These are phyloP conservation scores for Carpinus fangiana DNA, from an alignment of 306 rosid species.

Conservation along the genomic window DNA sequence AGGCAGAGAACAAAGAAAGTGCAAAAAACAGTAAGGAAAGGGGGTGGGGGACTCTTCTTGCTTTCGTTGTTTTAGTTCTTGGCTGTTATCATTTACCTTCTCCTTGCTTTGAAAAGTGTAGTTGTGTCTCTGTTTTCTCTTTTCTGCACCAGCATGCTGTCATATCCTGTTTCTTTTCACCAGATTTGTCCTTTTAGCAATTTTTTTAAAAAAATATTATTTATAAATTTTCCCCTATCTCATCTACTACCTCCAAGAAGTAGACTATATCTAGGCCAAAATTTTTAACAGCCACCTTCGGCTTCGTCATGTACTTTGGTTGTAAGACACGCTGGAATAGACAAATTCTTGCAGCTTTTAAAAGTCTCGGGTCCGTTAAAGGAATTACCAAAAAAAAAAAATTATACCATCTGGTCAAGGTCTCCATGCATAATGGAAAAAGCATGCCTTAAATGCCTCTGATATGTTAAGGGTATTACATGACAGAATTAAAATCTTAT, in stretches of 20 bases:
- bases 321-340: neutral
- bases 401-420: neutral
- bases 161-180: constrained; percentile 3
- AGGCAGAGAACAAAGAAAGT: neutral
- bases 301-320: neutral
- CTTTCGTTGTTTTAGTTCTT: neutral
- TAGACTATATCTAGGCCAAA: neutral
- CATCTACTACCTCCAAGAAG: neutral
- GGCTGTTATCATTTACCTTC: neutral
- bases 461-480: neutral
- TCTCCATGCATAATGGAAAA: neutral
- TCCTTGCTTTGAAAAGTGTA: neutral
- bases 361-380: neutral
- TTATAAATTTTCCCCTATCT: neutral
- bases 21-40: neutral
- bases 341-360: constrained; percentile 1
- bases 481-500: neutral
- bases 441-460: neutral
- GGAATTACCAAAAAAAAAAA: neutral
- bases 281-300: neutral
- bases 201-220: neutral
- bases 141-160: neutral
- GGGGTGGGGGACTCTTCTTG: neutral
- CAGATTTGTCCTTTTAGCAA: neutral
- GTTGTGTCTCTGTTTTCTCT: neutral